Evolutionary conservation across 2,329 filamentous ascomycete species (phyloP), one percentile per base, ranked within the genome.

Genomic region (Alternaria brassicicola): DNA sequence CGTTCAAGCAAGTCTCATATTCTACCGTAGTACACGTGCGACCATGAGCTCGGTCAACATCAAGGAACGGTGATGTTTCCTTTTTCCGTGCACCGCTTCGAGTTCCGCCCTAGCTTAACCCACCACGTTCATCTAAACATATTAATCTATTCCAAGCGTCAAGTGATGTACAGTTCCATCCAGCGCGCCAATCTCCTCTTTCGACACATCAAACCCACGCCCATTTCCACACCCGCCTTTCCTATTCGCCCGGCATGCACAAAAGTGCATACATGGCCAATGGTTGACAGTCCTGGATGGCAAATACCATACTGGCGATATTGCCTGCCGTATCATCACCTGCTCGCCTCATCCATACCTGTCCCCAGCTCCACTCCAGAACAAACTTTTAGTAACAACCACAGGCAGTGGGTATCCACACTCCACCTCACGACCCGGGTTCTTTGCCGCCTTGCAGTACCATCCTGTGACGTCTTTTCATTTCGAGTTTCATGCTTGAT

Each of bases 61-160:
- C 19, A 10, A 39, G 17, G 10, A 36, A 15, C 33, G 48, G 52
- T 57, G n/a, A 49, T 56, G 31, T 53, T 57, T 53, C 54, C 50
- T 42, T 58, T 58, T 59, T 54, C 42, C 42, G 45, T 33, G 6
- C 30, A 33, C 23, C 23, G 28, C 55, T 56, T 59, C 52, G 55
- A 42, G 57, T 46, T 62, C 62, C 57, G 61, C 61, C 30, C 56
- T 64, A 64, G 49, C 57, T 47, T 52, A 43, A 49, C 21, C 45
- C 52, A 57, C 51, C 25, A 26, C 25, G 50, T 36, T 62, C 69
- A 68, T 70, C 52, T 70, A 57, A 60, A 52, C 61, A 67, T 63
- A 73, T 71, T 70, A 67, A 73, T 73, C 53, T 72, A 73, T 58
- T 52, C 59, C 59, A 51, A 57, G 61, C 66, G 41, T 55, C 23